Evolutionary conservation across 768 basidiomycete genomes (phyloP).

Genomic region (Hygrophorus pudorinus): DNA sequence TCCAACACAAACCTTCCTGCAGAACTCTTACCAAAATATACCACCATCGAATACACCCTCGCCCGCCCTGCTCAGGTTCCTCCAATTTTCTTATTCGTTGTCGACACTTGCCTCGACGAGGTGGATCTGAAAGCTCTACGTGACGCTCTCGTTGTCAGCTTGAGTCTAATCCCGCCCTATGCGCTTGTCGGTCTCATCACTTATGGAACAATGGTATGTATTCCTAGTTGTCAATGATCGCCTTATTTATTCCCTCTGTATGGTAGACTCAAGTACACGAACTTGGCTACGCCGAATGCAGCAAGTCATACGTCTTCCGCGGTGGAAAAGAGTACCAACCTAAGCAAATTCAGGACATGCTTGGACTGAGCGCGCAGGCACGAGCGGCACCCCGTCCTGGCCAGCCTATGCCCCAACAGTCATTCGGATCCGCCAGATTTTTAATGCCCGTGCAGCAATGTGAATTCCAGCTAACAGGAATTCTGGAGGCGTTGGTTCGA

Average conservation of each 20-base stretch:
- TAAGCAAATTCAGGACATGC: slow-evolving; percentile 98
- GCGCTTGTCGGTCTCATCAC: slow-evolving; percentile 95
- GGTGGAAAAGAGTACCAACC: slow-evolving; percentile 94
- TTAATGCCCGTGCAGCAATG: slow-evolving; percentile 84
- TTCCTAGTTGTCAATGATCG: background rate
- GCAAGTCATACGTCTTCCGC: slow-evolving; percentile 97
- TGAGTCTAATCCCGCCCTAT: slow-evolving; percentile 87
- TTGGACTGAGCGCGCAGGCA: slow-evolving; percentile 70
- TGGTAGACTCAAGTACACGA: slow-evolving; percentile 93
- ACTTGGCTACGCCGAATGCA: slow-evolving; percentile 91
- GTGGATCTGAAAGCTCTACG: slow-evolving; percentile 93
- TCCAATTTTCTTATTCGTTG: slow-evolving; percentile 93
- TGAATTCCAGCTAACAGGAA: slow-evolving; percentile 93
- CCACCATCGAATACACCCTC: slow-evolving; percentile 99
- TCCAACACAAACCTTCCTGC: slow-evolving; percentile 94
- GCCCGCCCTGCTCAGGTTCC: slow-evolving; percentile 84
- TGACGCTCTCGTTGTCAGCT: slow-evolving; percentile 89
- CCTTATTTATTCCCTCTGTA: background rate
- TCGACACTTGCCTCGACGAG: slow-evolving; percentile 93
- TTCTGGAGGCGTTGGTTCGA: slow-evolving; percentile 76
- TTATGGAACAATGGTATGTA: slow-evolving; percentile 87
- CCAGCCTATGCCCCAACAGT: slow-evolving; percentile 69
- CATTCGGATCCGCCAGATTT: slow-evolving; percentile 84
- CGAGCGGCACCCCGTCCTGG: slow-evolving; percentile 83
- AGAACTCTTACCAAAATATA: slow-evolving; percentile 95